A percentile compares a stretch with the other conserved stretches of the same genome.
Evolutionary conservation across 371 early-diverging fungal genomes (phyloP).

Genomic region (Mycotypha africana): DNA sequence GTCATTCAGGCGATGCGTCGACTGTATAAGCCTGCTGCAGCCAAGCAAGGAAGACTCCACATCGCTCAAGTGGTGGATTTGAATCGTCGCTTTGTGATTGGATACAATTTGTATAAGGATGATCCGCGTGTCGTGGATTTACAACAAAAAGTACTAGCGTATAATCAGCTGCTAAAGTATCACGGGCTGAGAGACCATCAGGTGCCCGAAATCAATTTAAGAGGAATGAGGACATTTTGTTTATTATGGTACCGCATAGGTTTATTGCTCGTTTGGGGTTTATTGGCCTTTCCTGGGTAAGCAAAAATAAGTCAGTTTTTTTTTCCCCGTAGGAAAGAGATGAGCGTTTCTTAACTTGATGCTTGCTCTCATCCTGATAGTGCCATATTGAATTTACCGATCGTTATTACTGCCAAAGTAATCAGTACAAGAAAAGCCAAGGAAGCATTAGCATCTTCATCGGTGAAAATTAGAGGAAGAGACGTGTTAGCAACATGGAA

Average conservation of each 20-base stretch:
- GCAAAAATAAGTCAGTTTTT: slow-evolving; percentile 3
- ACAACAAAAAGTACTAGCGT: slow-evolving; percentile 70
- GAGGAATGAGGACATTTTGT: slow-evolving; percentile 64
- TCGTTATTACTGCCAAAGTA: slow-evolving; percentile 65
- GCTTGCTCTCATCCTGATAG: slow-evolving; percentile 19
- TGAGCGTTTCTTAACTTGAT: too few relatives aligned
- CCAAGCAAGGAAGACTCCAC: slow-evolving; percentile 76
- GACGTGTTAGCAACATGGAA: slow-evolving; percentile 98
- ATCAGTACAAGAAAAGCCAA: slow-evolving; percentile 76
- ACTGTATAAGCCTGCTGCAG: slow-evolving; percentile 86
- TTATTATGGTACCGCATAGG: slow-evolving; percentile 63
- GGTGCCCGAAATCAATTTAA: slow-evolving; percentile 76
- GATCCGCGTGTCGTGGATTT: slow-evolving; percentile 76
- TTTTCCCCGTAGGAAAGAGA: too few relatives aligned
- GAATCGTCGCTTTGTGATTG: slow-evolving; percentile 89
- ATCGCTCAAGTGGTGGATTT: slow-evolving; percentile 84
- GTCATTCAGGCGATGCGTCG: slow-evolving; percentile 92
- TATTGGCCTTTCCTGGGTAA: slow-evolving; percentile 85
- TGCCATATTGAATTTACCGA: slow-evolving; percentile 74
- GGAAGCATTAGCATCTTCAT: slow-evolving; percentile 85
- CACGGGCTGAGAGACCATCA: slow-evolving; percentile 96
- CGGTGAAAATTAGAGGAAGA: slow-evolving; percentile 88
- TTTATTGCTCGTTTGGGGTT: slow-evolving; percentile 63
- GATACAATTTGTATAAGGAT: slow-evolving; percentile 74
- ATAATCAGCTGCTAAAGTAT: slow-evolving; percentile 83